These are phyloP conservation scores for sunflower (Helianthus annuus) DNA, from an alignment of 129 eudicot species.

Conservation along the genomic window HanXRQr2.0-SUNRISE NC_035433.2:74970437-74970936, in stretches of 20 bases:
- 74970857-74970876: slow-evolving; percentile 2
- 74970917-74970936: slow-evolving; percentile 7
- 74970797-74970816: background rate
- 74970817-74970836: slow-evolving; percentile 23
- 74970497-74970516: no score
- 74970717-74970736: slow-evolving; percentile 5
- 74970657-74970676: no score
- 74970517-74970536: no score
- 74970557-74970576: no score
- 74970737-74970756: background rate
- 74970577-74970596: no score
- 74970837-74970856: slow-evolving; percentile 31
- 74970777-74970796: slow-evolving; percentile 2
- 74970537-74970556: no score
- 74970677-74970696: background rate
- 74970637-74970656: no score
- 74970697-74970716: background rate
- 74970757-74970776: slow-evolving; percentile 8
- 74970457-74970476: no score
- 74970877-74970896: slow-evolving; percentile 31
- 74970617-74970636: no score
- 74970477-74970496: no score
- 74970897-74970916: background rate
- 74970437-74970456: no score
- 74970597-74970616: no score